Conservation (phyloP, 2,329 filamentous ascomycete species). For the Ceratocystiopsis minuta region DNA sequence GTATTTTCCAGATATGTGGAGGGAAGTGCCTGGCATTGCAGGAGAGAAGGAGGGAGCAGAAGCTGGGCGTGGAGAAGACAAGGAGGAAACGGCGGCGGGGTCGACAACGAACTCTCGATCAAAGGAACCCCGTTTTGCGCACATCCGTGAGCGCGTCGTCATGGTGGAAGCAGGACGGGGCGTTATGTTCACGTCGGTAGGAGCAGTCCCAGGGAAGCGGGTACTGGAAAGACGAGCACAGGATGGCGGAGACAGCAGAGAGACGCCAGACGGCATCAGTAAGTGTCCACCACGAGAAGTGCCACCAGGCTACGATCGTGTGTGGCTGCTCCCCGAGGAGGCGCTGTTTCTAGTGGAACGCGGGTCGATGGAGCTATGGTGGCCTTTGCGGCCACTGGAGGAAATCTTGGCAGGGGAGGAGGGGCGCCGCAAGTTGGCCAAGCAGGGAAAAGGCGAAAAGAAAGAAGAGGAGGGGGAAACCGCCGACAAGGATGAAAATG, state of each 20-base stretch:
- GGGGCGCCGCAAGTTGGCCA: too few relatives aligned
- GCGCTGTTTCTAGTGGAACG: slow-evolving; percentile 77
- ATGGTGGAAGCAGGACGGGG: slow-evolving; percentile 56
- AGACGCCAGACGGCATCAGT: slow-evolving; percentile 11
- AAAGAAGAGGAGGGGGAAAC: neutral
- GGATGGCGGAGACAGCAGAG: too few relatives aligned
- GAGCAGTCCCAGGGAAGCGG: slow-evolving; percentile 28
- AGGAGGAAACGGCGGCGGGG: slow-evolving; percentile 7
- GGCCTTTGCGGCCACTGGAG: slow-evolving; percentile 43
- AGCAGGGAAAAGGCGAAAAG: neutral
- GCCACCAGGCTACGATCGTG: slow-evolving; percentile 34
- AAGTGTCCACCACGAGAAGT: slow-evolving; percentile 33
- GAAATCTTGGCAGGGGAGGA: slow-evolving; percentile 20
- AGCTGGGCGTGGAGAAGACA: slow-evolving; percentile 10
- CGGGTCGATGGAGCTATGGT: slow-evolving; percentile 73
- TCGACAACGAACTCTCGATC: neutral
- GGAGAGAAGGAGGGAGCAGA: neutral
- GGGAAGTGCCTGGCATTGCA: slow-evolving; percentile 12
- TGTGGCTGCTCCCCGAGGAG: slow-evolving; percentile 86
- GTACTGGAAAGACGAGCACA: too few relatives aligned
- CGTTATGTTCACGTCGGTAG: slow-evolving; percentile 47
- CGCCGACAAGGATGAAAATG: neutral
- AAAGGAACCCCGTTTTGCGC: slow-evolving; percentile 10
- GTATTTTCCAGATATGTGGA: slow-evolving; percentile 50
- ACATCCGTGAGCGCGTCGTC: slow-evolving; percentile 35